phyloP scores from a whole-genome alignment of 176 grass and related monocot genomes.

The Canna indica region DNA sequence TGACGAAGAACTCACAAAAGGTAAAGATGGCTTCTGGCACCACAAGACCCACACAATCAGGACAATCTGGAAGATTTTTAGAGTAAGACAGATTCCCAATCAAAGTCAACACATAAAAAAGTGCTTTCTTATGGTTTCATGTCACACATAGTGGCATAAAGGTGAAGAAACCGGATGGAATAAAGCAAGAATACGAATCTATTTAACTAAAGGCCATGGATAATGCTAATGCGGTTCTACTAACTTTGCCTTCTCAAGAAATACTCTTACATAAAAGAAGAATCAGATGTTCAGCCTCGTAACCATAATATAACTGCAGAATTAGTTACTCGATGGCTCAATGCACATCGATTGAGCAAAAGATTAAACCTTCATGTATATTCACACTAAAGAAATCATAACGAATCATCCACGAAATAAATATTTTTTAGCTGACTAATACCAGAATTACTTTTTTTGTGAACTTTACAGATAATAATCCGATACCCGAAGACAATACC shows the following conservation, averaged over 20 bases:
- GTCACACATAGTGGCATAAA: constrained; percentile 28
- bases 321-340: too few species aligned
- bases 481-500: background rate
- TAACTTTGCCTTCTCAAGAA: constrained; percentile 25
- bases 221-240: constrained; percentile 27
- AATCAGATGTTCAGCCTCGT: background rate
- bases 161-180: constrained; percentile 14
- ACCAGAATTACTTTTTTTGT: background rate
- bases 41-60: constrained; percentile 13
- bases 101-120: constrained; percentile 19
- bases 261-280: background rate
- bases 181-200: constrained; percentile 17
- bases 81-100: constrained; percentile 26
- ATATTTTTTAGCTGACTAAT: background rate
- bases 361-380: background rate
- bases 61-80: background rate
- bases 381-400: background rate
- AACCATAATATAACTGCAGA: background rate
- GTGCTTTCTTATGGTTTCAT: constrained; percentile 7
- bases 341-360: background rate
- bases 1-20: background rate
- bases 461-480: background rate
- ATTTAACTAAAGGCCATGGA: background rate
- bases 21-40: constrained; percentile 2
- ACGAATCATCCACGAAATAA: background rate